Percentiles rank a stretch among this genome's conserved stretches.
These are phyloP conservation scores for Neltuma alba DNA, from an alignment of 306 rosid genomes.

Conservation along the genomic window DNA sequence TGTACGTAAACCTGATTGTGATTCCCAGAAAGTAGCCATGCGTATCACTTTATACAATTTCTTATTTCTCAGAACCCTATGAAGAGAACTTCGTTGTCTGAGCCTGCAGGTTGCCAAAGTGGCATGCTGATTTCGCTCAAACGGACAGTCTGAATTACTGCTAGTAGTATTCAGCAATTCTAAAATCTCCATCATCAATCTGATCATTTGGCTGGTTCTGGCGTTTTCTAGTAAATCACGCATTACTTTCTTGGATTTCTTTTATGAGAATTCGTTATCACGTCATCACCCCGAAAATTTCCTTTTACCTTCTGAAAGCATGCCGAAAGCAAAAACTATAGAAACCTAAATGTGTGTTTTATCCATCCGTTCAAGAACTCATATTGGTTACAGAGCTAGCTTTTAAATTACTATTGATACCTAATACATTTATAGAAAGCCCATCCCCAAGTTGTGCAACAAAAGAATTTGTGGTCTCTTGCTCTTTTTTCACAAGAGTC, in stretches of 20 bases:
- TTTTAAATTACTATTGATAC: slow-evolving; percentile 41
- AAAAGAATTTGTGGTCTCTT: not conserved
- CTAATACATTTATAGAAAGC: not conserved
- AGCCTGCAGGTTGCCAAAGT: not conserved
- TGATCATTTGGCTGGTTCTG: not conserved
- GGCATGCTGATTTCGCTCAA: not conserved
- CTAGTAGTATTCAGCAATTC: not conserved
- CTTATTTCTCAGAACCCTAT: not conserved
- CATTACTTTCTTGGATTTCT: slow-evolving; percentile 1
- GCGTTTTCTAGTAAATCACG: not conserved
- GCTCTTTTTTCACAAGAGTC: not conserved
- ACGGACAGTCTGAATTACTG: not conserved
- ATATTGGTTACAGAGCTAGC: slow-evolving; percentile 2
- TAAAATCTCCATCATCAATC: not conserved
- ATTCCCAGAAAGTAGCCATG: not conserved
- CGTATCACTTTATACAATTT: not conserved
- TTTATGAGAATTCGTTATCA: slow-evolving; percentile 10
- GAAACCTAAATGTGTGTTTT: slow-evolving; percentile 30
- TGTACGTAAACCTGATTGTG: not conserved
- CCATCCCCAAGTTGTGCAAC: not conserved
- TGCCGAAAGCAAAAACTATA: not conserved
- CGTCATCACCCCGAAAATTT: slow-evolving; percentile 3
- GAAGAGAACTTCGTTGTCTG: not conserved
- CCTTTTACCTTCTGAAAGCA: not conserved
- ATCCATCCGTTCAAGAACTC: slow-evolving; percentile 31